phyloP scores from a whole-genome alignment of 306 rosid genomes.

The Corylus americana region DNA sequence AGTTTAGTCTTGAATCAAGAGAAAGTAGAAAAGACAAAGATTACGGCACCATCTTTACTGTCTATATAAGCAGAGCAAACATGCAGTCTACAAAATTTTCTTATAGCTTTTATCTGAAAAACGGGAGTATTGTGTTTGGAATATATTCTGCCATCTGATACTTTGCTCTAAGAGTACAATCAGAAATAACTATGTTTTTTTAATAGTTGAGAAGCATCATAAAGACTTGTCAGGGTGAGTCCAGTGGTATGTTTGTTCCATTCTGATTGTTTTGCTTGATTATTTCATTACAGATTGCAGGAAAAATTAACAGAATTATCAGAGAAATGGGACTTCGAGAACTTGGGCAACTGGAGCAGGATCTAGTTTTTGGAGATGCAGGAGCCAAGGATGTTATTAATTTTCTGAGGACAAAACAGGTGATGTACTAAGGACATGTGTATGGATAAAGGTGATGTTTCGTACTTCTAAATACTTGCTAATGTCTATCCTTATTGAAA shows the following conservation, averaged over 20 bases:
- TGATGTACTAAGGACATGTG: conserved; percentile 31
- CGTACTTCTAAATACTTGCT: conserved; percentile 14
- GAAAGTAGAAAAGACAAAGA: background rate
- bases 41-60: background rate
- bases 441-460: conserved; percentile 6
- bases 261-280: conserved; percentile 37
- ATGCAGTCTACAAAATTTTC: background rate
- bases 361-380: conserved; percentile 97
- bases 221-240: conserved; percentile 5
- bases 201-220: conserved; percentile 6
- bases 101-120: background rate
- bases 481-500: conserved; percentile 1
- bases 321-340: conserved; percentile 69
- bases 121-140: background rate
- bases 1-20: background rate
- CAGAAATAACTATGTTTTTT: background rate
- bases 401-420: conserved; percentile 81
- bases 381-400: conserved; percentile 90
- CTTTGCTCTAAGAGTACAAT: background rate
- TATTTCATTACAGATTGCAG: conserved; percentile 66
- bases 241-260: background rate
- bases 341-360: conserved; percentile 95
- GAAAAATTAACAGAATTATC: conserved; percentile 79
- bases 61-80: background rate
- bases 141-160: background rate